Base-by-base conservation (phyloP, 257 asterid species). In the Nicotiana undulata region DNA sequence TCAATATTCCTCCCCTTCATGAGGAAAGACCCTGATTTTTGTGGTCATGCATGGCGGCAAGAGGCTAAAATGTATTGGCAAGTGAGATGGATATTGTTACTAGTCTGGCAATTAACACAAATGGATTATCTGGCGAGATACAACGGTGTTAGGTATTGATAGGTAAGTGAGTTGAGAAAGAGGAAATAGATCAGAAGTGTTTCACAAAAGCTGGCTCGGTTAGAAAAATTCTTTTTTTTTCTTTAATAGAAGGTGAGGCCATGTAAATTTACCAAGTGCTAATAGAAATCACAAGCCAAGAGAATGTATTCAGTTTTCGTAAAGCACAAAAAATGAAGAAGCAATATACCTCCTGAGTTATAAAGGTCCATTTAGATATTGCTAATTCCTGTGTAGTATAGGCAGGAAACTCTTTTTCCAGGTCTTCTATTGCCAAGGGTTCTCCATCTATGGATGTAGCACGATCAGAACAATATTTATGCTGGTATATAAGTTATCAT, bases 301-400 rank as follows among this genome's bases (percentile, higher is more conserved):
- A 22, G 8, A 59, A 44, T 16, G 60, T 22, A 56, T 20, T 77
- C 56, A 22, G 13, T 22, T 77, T 58, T 40, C 55, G 1, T 6
- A 1, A 40, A 40, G 46, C 46, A 40, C 46, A 1, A 1, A 37
- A 79, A 79, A 13, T 64, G 40, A 56, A 79, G 64, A 56, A 64
- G 24, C 51, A 63, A 79, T 20, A 32, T 64, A 94, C 98, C 97
- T 91, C 97, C 81, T 83, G 92, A 64, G 98, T 93, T 29, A 93
- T 89, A 79, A 93, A 95, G 40, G 95, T 91, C 98, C 98, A 92
- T 84, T 88, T 91, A 52, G 93, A 89, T 84, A 81, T 83, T 66
- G 66, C 81, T 65, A 92, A 86, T 77, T 86, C 83, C 52, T 90
- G 79, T 46, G 88, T 88, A 46, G 97, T 85, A 83, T 76, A 83